Conservation (phyloP, 2,329 filamentous ascomycete genomes). For the Pyrenophora tritici-repentis region DNA sequence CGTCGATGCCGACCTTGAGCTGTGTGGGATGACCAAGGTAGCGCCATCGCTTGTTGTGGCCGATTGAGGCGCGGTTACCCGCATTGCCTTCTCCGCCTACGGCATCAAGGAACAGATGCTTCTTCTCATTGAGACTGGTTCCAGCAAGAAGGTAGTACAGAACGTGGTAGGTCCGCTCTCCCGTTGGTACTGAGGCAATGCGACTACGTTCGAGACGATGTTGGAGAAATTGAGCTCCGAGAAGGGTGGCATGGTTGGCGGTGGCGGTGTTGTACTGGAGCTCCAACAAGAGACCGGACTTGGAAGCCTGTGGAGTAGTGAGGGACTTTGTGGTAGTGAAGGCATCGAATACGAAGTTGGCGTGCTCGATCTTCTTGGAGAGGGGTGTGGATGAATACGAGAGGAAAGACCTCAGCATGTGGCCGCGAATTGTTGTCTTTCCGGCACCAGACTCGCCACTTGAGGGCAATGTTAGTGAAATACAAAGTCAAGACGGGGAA, state of each 20-base stretch:
- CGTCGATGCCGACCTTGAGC: constrained; percentile 95
- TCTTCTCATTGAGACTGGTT: constrained; percentile 86
- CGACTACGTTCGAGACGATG: constrained; percentile 91
- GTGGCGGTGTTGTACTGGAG: constrained; percentile 93
- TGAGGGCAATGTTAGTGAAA: constrained; percentile 6
- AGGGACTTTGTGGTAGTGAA: constrained; percentile 96
- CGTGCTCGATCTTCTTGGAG: constrained; percentile 89
- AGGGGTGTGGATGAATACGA: constrained; percentile 90
- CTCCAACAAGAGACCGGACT: constrained; percentile 93
- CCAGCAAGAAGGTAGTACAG: constrained; percentile 94
- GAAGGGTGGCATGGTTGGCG: constrained; percentile 80
- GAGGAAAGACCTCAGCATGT: constrained; percentile 82
- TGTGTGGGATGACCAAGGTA: constrained; percentile 96
- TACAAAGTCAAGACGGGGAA: not conserved
- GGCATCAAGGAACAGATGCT: constrained; percentile 72
- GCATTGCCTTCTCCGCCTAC: constrained; percentile 55
- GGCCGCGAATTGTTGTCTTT: constrained; percentile 92
- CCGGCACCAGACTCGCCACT: constrained; percentile 96
- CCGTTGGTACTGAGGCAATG: constrained; percentile 88
- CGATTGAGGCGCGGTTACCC: constrained; percentile 60
- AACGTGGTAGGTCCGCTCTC: constrained; percentile 94
- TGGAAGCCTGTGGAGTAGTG: constrained; percentile 93
- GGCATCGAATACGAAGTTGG: constrained; percentile 93
- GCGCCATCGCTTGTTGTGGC: constrained; percentile 83
- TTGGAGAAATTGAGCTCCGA: constrained; percentile 92